These are phyloP conservation scores for Syzygium oleosum DNA, from an alignment of 345 rosid species.

Conservation along the genomic window DNA sequence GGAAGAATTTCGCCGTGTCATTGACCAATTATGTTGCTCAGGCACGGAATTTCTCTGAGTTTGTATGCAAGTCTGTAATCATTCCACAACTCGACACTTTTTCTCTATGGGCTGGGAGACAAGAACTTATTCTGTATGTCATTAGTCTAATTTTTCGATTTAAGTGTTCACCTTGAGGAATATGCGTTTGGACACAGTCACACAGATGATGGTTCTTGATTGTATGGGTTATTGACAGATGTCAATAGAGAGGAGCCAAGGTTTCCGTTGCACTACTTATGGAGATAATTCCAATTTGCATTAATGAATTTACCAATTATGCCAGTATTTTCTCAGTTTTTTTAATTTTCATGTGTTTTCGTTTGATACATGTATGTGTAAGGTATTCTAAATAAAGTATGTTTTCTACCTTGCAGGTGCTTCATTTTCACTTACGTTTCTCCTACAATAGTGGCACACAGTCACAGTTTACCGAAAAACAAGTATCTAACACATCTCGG, in stretches of 20 bases:
- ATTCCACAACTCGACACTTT: neutral
- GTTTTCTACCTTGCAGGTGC: conserved; percentile 16
- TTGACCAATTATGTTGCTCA: neutral
- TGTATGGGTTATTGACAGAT: neutral
- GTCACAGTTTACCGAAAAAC: conserved; percentile 15
- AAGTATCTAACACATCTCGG: neutral
- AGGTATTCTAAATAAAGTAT: neutral
- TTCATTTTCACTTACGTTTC: conserved; percentile 29
- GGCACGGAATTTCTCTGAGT: neutral
- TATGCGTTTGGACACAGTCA: neutral
- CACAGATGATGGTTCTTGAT: neutral
- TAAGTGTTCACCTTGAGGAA: neutral
- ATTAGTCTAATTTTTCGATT: neutral
- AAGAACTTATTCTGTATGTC: neutral
- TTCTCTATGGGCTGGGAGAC: neutral
- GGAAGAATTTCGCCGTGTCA: neutral
- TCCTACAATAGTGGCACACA: conserved; percentile 16
- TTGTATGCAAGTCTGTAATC: neutral
- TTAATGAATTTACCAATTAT: neutral
- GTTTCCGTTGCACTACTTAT: neutral
- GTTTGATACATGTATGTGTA: neutral
- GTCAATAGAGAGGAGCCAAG: neutral
- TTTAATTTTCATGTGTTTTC: neutral
- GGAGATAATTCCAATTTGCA: neutral
- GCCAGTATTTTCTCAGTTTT: neutral